phyloP scores from a whole-genome alignment of 2,329 filamentous ascomycete species.

The Exserohilum rostratum region DNA sequence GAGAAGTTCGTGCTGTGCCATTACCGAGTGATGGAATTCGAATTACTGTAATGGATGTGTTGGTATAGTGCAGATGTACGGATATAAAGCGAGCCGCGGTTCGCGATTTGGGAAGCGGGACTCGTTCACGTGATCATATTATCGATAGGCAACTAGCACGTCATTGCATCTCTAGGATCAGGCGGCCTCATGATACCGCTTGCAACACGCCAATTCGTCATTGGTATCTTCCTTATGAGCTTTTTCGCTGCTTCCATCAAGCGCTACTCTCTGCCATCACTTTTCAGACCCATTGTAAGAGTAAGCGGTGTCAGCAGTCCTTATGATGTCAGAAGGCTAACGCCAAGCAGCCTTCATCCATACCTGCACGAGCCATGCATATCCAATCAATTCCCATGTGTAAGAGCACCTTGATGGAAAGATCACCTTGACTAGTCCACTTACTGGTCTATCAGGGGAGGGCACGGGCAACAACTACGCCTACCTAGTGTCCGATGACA shows the following conservation, averaged over 20 bases:
- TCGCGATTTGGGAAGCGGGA: too few relatives aligned
- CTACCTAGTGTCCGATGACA: slow-evolving; percentile 64
- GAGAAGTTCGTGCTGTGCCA: too few relatives aligned
- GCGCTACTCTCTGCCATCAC: slow-evolving; percentile 28
- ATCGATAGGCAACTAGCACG: slow-evolving; percentile 21
- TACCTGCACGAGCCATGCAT: slow-evolving; percentile 69
- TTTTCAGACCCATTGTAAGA: slow-evolving; percentile 25
- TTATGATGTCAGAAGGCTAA: slow-evolving; percentile 21
- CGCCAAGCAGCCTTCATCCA: slow-evolving; percentile 28
- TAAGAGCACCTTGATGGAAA: slow-evolving; percentile 52
- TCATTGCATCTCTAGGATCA: slow-evolving; percentile 27
- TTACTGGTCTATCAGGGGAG: slow-evolving; percentile 63
- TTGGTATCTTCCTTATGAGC: slow-evolving; percentile 43
- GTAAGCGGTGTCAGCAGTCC: background rate
- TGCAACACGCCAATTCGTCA: slow-evolving; percentile 51
- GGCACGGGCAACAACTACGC: slow-evolving; percentile 83
- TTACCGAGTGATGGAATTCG: background rate
- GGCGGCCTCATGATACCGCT: slow-evolving; percentile 58
- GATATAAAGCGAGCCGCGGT: background rate
- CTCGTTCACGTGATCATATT: background rate
- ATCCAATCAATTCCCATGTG: slow-evolving; percentile 89
- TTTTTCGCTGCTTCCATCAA: slow-evolving; percentile 36
- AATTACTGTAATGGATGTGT: too few relatives aligned
- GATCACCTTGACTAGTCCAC: background rate
- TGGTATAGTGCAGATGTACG: too few relatives aligned